These are phyloP conservation scores for Leccinum uliginosum DNA, from an alignment of 768 basidiomycete genomes.

Conservation along the genomic window DNA sequence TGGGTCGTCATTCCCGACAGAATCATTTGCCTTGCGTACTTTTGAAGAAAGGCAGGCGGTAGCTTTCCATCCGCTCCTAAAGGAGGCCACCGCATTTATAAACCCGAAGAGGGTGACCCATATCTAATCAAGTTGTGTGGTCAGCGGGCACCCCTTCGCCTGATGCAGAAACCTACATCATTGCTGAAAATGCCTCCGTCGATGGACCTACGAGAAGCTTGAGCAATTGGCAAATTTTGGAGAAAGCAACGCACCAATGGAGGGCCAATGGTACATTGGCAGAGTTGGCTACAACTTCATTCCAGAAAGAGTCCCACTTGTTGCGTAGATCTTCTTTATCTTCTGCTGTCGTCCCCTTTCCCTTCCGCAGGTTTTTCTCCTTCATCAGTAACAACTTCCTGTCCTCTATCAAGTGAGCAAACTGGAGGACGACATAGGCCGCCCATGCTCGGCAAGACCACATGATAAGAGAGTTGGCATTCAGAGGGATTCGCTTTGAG, in stretches of 20 bases:
- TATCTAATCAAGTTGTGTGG: slow-evolving; percentile 22
- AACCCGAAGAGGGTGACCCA: slow-evolving; percentile 41
- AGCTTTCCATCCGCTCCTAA: slow-evolving; percentile 69
- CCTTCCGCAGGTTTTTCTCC: slow-evolving; percentile 53
- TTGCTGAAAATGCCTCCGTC: slow-evolving; percentile 63
- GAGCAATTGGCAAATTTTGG: neutral
- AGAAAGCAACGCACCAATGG: slow-evolving; percentile 59
- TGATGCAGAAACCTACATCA: slow-evolving; percentile 41
- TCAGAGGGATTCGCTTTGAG: slow-evolving; percentile 40
- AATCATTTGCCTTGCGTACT: neutral
- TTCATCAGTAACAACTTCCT: slow-evolving; percentile 51
- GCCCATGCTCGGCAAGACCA: slow-evolving; percentile 87
- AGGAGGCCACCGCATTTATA: slow-evolving; percentile 53
- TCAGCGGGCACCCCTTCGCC: slow-evolving; percentile 2
- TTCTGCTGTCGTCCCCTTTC: slow-evolving; percentile 45
- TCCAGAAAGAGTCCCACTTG: slow-evolving; percentile 66
- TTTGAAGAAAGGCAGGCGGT: slow-evolving; percentile 37
- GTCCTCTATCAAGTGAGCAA: slow-evolving; percentile 69
- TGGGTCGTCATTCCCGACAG: slow-evolving; percentile 3
- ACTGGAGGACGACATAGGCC: slow-evolving; percentile 70
- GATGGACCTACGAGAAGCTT: slow-evolving; percentile 49
- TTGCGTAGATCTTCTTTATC: slow-evolving; percentile 56
- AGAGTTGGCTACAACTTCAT: slow-evolving; percentile 66
- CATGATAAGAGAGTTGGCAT: slow-evolving; percentile 45
- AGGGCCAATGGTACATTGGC: slow-evolving; percentile 78